phyloP scores from a whole-genome alignment of 2,329 filamentous ascomycete genomes.

The Tolypocladium inflatum region DNA sequence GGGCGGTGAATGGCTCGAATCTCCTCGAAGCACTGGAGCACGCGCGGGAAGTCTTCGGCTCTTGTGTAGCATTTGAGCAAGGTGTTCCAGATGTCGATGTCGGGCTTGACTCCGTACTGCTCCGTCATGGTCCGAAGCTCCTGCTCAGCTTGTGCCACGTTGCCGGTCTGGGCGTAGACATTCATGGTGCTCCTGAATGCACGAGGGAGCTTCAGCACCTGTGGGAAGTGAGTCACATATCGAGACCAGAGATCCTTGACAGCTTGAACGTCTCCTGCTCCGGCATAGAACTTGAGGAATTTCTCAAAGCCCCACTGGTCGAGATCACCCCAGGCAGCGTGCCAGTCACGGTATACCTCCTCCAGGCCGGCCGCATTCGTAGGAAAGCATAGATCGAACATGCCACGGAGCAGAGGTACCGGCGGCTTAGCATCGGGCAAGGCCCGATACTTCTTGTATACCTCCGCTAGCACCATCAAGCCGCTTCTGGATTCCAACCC shows the following conservation, averaged over 20 bases:
- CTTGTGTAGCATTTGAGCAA: slow-evolving; percentile 63
- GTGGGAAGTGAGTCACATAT: slow-evolving; percentile 26
- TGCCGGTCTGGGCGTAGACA: slow-evolving; percentile 60
- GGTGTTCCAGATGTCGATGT: slow-evolving; percentile 62
- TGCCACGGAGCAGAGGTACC: slow-evolving; percentile 27
- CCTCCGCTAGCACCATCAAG: slow-evolving; percentile 23
- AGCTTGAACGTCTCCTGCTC: slow-evolving; percentile 33
- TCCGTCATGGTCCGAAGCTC: slow-evolving; percentile 53
- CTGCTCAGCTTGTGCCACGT: slow-evolving; percentile 47
- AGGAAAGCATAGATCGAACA: slow-evolving; percentile 34
- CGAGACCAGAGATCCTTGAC: slow-evolving; percentile 36
- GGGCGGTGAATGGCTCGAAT: slow-evolving; percentile 43
- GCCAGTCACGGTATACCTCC: slow-evolving; percentile 39
- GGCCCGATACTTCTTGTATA: slow-evolving; percentile 37
- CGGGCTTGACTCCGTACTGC: slow-evolving; percentile 47
- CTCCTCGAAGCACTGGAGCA: slow-evolving; percentile 52
- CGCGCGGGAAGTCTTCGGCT: slow-evolving; percentile 56
- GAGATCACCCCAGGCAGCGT: slow-evolving; percentile 26
- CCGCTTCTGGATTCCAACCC: slow-evolving; percentile 17
- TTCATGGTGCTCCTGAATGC: slow-evolving; percentile 54
- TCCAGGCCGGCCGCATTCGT: slow-evolving; percentile 31
- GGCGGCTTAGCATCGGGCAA: slow-evolving; percentile 28
- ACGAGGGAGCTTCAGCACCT: slow-evolving; percentile 21
- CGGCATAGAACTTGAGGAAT: slow-evolving; percentile 39
- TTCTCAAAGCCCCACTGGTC: slow-evolving; percentile 36